Evolutionary conservation across 495 filamentous ascomycete genomes (phyloP).

Genomic region (Neurospora sp.): DNA sequence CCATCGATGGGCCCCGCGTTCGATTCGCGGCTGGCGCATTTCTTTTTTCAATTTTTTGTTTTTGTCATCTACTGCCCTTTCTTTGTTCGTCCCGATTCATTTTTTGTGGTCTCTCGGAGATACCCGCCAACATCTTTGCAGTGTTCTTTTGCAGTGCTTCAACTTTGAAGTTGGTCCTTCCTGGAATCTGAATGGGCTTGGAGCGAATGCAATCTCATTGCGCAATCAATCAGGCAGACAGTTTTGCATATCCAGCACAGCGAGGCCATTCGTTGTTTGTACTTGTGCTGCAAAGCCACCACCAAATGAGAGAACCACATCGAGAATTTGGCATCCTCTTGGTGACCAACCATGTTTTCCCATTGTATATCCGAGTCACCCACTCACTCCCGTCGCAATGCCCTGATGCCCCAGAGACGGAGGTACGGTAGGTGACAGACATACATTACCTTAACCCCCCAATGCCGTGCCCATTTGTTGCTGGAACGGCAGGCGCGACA

Average conservation of each 20-base stretch:
- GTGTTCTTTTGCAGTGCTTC: background rate
- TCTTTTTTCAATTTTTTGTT: conserved; percentile 2
- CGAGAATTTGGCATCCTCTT: background rate
- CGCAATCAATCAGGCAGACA: background rate
- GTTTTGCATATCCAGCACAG: background rate
- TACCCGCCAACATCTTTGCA: background rate
- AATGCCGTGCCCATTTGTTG: background rate
- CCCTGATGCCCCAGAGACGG: background rate
- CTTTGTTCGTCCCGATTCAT: background rate
- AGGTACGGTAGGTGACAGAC: background rate
- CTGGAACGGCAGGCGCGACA: background rate
- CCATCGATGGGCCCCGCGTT: conserved; percentile 44
- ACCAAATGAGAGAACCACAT: background rate
- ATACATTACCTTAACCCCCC: background rate
- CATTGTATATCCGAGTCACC: background rate
- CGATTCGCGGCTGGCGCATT: conserved; percentile 39
- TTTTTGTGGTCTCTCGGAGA: background rate
- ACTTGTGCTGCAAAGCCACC: background rate
- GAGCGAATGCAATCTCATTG: background rate
- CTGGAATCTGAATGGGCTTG: background rate
- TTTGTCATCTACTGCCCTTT: background rate
- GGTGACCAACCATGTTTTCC: background rate
- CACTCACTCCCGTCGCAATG: background rate
- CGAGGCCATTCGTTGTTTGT: background rate
- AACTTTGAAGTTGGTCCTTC: background rate